Percentiles rank a stretch among this genome's conserved stretches.
phyloP scores from a whole-genome alignment of 768 basidiomycete genomes.

The Russula sp. region DNA sequence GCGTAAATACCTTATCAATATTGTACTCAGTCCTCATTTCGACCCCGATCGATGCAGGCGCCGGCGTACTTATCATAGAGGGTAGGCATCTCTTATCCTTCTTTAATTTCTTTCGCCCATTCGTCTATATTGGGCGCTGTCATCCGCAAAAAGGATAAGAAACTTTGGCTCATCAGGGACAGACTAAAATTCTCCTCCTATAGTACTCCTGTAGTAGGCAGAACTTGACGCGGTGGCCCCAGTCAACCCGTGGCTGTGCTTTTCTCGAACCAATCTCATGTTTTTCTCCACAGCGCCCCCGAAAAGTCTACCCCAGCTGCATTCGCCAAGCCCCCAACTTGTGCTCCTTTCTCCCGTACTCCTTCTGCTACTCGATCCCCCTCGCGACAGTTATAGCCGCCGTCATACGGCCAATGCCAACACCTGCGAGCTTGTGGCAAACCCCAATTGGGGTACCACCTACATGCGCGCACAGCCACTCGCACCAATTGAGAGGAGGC shows the following conservation, averaged over 20 bases:
- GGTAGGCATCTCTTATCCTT: slow-evolving; percentile 37
- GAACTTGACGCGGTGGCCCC: slow-evolving; percentile 54
- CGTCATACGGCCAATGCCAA: slow-evolving; percentile 52
- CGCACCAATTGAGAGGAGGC: slow-evolving; percentile 32
- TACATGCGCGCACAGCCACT: slow-evolving; percentile 42
- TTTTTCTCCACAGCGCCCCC: slow-evolving; percentile 42
- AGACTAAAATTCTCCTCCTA: slow-evolving; percentile 46
- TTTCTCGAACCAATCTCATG: not conserved
- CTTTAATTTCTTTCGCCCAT: slow-evolving; percentile 23
- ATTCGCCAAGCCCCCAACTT: slow-evolving; percentile 25
- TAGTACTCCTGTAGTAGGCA: slow-evolving; percentile 53
- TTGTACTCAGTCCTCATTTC: slow-evolving; percentile 38
- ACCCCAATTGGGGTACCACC: slow-evolving; percentile 48
- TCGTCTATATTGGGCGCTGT: slow-evolving; percentile 51
- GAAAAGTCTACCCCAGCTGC: slow-evolving; percentile 52
- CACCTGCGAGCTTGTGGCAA: slow-evolving; percentile 49
- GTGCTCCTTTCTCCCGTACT: slow-evolving; percentile 27
- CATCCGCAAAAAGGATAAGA: slow-evolving; percentile 86
- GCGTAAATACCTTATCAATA: too few species aligned
- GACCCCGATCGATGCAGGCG: slow-evolving; percentile 57
- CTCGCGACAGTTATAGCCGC: slow-evolving; percentile 39
- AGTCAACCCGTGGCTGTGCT: too few species aligned
- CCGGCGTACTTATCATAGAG: slow-evolving; percentile 73
- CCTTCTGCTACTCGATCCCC: slow-evolving; percentile 19
- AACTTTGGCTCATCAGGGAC: slow-evolving; percentile 39